Base-by-base conservation (phyloP, 148 eudicot species). In the Hydrangea macrophylla region DNA sequence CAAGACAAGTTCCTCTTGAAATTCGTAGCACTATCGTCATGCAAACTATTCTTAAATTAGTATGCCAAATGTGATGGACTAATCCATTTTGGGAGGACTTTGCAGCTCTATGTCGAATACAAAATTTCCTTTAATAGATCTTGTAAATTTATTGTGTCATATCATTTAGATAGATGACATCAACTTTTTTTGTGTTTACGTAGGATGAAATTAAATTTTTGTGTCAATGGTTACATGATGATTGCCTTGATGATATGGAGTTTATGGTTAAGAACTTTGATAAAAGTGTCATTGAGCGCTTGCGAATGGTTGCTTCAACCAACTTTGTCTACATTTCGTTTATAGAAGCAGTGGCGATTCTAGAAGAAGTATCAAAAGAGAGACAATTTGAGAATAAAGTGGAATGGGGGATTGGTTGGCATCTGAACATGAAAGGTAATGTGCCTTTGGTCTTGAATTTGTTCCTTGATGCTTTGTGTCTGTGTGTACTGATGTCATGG, bases 191-290 rank as follows among this genome's bases (percentile, higher is more conserved):
- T 56, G 5, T 1, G 11, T 58, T 50, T 71, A 37, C 70, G 58
- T 50, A 93, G 98, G 96, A 93, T 79, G 97, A 93, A 72, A 93
- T 93, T 96, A 90, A 71, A 75, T 93, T 86, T 71, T 74, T 93
- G 73, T 93, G 89, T 70, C 89, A 88, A 68, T 85, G 92, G 88
- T 78, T 93, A 65, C 89, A 90, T 31, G 98, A 93, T 80, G 79
- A 86, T 72, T 93, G 98, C 82, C 81, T 62, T 58, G 96, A 93
- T 78, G 98, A 93, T 64, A 93, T 93, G 98, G 89, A 90, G 69
- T 85, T 90, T 79, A 88, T 93, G 85, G 85, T 77, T 36, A 87
- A 88, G 70, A 75, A 74, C 39, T 76, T 86, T 36, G 98, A 93
- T 70, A 90, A 88, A 77, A 62, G 65, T 73, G 92, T 89, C 56